Conservation (phyloP, 345 rosid species). For the Pistacia vera region DNA sequence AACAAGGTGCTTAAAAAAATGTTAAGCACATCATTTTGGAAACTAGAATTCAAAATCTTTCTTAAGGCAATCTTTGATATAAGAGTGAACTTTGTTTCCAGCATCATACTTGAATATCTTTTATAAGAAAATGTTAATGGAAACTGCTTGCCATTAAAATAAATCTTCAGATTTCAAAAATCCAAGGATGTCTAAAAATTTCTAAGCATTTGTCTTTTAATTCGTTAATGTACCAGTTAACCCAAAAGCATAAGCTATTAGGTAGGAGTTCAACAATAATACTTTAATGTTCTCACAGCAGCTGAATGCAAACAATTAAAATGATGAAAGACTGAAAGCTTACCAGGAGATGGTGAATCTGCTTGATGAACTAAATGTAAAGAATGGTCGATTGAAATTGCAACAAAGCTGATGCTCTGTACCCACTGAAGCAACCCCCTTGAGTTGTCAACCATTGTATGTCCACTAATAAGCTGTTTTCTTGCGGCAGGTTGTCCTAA, state of each 20-base stretch:
- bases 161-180: neutral
- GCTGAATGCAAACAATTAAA: constrained; percentile 5
- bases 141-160: neutral
- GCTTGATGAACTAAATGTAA: constrained; percentile 77
- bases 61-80: neutral
- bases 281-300: neutral
- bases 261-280: neutral
- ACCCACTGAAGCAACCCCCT: constrained; percentile 96
- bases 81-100: neutral
- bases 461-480: constrained; percentile 82
- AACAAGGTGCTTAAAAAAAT: neutral
- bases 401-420: constrained; percentile 90
- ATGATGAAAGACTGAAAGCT: constrained; percentile 28
- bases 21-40: neutral
- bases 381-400: constrained; percentile 85
- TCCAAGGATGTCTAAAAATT: no score
- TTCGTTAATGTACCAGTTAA: no score
- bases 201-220: neutral
- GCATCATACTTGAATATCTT: neutral
- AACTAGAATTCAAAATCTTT: neutral
- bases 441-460: constrained; percentile 60
- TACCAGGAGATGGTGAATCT: constrained; percentile 76
- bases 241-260: no score
- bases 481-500: constrained; percentile 76
- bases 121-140: neutral